Evolutionary conservation across 192 early-diverging fungal genomes (phyloP).

Genomic region (Coemansia asiatica): DNA sequence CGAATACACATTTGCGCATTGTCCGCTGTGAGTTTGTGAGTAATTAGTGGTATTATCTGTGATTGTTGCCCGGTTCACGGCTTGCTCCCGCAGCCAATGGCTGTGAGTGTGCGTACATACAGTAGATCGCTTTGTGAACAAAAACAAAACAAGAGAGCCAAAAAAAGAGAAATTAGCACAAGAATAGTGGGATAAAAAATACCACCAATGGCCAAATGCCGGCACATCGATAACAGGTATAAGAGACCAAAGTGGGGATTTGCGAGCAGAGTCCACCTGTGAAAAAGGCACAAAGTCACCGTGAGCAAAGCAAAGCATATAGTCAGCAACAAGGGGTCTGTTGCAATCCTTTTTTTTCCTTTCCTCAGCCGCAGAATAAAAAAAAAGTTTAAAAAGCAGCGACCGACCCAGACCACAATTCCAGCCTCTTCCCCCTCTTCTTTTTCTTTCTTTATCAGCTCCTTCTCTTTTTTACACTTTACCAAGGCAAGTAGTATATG

Average conservation of each 20-base stretch:
- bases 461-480: neutral
- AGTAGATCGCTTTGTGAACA: neutral
- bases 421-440: neutral
- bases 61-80: neutral
- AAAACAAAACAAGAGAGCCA: neutral
- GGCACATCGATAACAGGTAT: constrained; percentile 10
- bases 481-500: neutral
- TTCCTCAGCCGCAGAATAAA: neutral
- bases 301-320: neutral
- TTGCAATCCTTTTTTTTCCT: neutral
- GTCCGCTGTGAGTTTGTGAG: constrained; percentile 7
- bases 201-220: neutral
- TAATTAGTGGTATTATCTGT: constrained; percentile 5
- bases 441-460: constrained; percentile 7
- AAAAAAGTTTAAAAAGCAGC: constrained; percentile 8
- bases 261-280: constrained; percentile 6
- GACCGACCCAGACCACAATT: neutral
- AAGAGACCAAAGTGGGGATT: neutral
- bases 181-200: too few species aligned
- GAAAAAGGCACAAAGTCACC: constrained; percentile 10
- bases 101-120: neutral
- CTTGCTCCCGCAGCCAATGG: constrained; percentile 3
- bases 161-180: neutral
- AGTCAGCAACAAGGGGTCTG: too few species aligned
- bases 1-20: neutral